phyloP scores from a whole-genome alignment of 2,329 filamentous ascomycete genomes.

The Botrytis fragariae region DNA sequence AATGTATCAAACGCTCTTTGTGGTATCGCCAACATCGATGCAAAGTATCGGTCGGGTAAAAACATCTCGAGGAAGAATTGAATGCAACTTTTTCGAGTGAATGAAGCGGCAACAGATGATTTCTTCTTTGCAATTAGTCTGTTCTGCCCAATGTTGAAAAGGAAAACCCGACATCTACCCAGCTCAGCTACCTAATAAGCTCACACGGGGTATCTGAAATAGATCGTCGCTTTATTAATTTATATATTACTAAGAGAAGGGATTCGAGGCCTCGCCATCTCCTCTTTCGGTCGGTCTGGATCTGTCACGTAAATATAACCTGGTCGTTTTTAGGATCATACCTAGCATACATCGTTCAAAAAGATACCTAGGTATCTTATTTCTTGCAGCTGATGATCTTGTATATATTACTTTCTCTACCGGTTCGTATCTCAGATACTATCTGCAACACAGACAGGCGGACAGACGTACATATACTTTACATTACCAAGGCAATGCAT shows the following conservation, averaged over 20 bases:
- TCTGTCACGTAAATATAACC: not conserved
- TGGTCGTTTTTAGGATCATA: not conserved
- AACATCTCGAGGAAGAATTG: not conserved
- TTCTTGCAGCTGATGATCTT: not conserved
- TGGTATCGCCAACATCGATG: not conserved
- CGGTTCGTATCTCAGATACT: not conserved
- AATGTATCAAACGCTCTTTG: not conserved
- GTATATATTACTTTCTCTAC: not conserved
- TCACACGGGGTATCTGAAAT: not conserved
- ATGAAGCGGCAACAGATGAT: not conserved
- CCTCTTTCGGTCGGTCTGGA: slow-evolving; percentile 4
- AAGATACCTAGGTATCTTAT: not conserved
- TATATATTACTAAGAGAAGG: not conserved
- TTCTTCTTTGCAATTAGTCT: not conserved
- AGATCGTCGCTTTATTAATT: not conserved
- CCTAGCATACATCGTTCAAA: not conserved
- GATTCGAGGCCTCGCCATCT: slow-evolving; percentile 8
- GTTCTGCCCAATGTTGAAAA: not conserved
- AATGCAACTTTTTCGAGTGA: not conserved
- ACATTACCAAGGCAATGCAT: not conserved
- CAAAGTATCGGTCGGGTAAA: not conserved
- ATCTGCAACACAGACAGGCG: not conserved
- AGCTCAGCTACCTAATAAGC: not conserved
- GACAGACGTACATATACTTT: not conserved
- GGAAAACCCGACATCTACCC: not conserved